phyloP scores from a whole-genome alignment of 768 basidiomycete species.

The Termitomyces sp. region DNA sequence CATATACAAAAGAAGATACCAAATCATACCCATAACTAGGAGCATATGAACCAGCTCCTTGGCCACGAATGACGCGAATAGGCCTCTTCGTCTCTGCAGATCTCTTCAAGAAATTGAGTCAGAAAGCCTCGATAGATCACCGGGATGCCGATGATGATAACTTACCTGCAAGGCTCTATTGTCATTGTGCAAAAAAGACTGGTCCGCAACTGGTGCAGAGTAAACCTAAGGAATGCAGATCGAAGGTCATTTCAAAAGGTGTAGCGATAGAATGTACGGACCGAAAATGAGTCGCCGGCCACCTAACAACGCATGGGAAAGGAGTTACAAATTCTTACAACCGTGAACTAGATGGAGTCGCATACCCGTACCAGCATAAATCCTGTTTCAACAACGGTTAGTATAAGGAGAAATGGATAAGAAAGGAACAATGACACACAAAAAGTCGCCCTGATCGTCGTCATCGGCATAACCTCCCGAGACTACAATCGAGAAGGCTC shows the following conservation, averaged over 20 bases:
- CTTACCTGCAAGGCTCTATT: constrained; percentile 28
- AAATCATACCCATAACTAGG: constrained; percentile 24
- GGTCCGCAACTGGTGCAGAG: constrained; percentile 23
- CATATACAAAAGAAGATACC: not conserved
- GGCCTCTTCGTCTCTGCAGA: constrained; percentile 24
- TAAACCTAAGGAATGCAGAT: constrained; percentile 10
- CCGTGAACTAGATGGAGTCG: not conserved
- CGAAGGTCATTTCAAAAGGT: not conserved
- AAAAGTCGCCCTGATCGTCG: constrained; percentile 28
- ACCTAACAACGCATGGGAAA: constrained; percentile 5
- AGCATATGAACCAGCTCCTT: constrained; percentile 22
- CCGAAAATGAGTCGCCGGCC: constrained; percentile 17
- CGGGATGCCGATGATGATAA: not conserved
- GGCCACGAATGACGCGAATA: constrained; percentile 37
- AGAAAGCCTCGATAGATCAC: not conserved
- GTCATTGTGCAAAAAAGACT: constrained; percentile 26
- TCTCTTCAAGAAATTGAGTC: constrained; percentile 15
- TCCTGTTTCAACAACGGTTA: constrained; percentile 15
- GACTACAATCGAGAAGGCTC: constrained; percentile 35
- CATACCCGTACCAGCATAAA: constrained; percentile 36
- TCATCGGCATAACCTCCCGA: constrained; percentile 38
- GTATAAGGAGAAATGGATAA: not conserved
- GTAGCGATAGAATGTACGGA: constrained; percentile 2
- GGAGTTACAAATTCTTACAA: not conserved
- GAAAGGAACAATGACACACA: constrained; percentile 19